Evolutionary conservation across 441 rosid genomes (phyloP).

Genomic region (Omphalea diandra): DNA sequence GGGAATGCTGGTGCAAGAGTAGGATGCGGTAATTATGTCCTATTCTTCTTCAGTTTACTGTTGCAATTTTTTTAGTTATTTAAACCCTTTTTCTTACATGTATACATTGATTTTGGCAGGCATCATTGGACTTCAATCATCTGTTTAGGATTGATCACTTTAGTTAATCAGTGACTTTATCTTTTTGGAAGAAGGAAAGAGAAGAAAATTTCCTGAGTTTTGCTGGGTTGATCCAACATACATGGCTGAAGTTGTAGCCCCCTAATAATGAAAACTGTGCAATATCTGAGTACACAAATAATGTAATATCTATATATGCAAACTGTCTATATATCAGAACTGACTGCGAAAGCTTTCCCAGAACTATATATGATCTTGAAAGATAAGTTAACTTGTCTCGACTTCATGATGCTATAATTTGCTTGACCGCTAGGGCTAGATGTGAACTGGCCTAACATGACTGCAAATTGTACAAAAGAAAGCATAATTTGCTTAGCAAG

Average conservation of each 20-base stretch:
- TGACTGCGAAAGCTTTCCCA: neutral
- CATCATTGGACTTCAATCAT: slow-evolving; percentile 78
- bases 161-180: slow-evolving; percentile 2
- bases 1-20: slow-evolving; percentile 92
- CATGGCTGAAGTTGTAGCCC: neutral
- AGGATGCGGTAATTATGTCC: slow-evolving; percentile 71
- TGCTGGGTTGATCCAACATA: neutral
- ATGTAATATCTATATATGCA: neutral
- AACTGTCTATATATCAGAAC: neutral
- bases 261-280: neutral
- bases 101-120: slow-evolving; percentile 43
- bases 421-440: neutral
- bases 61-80: neutral
- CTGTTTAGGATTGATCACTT: slow-evolving; percentile 40
- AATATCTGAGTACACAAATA: neutral
- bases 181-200: neutral
- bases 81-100: neutral
- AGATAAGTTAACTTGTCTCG: neutral
- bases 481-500: no score
- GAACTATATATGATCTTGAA: neutral
- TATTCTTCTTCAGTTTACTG: neutral
- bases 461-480: neutral
- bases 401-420: neutral
- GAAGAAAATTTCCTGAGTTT: neutral
- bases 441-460: neutral